Evolutionary conservation across 306 rosid species (phyloP), one percentile per base, ranked within the genome.

Genomic region (Sicyos baderoa): DNA sequence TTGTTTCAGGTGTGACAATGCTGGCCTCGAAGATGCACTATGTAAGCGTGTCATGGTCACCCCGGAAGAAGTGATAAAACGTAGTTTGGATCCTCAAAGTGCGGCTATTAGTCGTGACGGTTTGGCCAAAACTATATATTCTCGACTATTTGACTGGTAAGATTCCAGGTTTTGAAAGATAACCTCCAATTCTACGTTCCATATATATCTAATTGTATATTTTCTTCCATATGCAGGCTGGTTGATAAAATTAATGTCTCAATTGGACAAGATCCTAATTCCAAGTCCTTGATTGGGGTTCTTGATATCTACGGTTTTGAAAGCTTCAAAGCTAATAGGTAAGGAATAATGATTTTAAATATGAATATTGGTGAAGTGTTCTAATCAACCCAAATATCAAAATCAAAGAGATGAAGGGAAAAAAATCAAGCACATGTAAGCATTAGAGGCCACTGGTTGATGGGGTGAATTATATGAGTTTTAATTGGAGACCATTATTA

Each of bases 1-100:
- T 78, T 58, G 63, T 75, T 73, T 75, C 77, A 93, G 99, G 99
- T 90, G 97, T 75, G 82, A 90, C 75, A 53, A 47, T 54, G 78
- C 19, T 64, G 96, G 83, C 75, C 82, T 93, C 81, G 84, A 88
- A 83, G 99, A 93, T 84, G 97, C 99, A 59, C 81, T 93, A 71
- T 90, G 97, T 53, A 93, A 93, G 88, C 97, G 99, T 77, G 88
- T 90, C 79, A 93, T 93, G 99, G 80, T 93, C 82, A 93, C 99
- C 45, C 99, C 99, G 5, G 99, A 93, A 88, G 99, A 93, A 86
- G 89, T 93, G 63, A 93, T 93, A 71, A 93, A 90, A 76, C 89
- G 97, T 71, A 88, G 96, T 65, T 86, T 93, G 74, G 99, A 93
- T 86, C 99, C 99, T 75, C 89, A 88, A 77, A 93, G 97, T 79